Evolutionary conservation across 208 protist genomes (phyloP).

Genomic region (Leishmania mexicana): DNA sequence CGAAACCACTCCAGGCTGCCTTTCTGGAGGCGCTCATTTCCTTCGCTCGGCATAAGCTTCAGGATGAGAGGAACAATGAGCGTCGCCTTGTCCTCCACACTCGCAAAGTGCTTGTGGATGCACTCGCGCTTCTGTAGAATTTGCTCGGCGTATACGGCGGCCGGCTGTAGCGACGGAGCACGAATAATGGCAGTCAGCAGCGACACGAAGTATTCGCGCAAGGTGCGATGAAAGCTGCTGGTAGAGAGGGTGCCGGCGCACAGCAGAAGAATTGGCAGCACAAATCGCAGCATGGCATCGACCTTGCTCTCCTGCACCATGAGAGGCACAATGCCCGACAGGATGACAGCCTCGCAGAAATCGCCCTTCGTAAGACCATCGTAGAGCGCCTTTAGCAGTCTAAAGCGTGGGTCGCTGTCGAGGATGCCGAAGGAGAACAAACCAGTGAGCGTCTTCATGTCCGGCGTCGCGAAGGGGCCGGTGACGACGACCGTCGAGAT

Average conservation of each 20-base stretch:
- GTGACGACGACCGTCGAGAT: constrained; percentile 33
- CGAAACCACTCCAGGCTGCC: constrained; percentile 32
- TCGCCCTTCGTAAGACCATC: constrained; percentile 24
- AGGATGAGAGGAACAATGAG: constrained; percentile 47
- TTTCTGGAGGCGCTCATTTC: constrained; percentile 32
- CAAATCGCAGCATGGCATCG: constrained; percentile 49
- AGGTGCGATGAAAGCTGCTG: constrained; percentile 25
- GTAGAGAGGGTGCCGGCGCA: constrained; percentile 28
- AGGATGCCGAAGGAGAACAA: constrained; percentile 47
- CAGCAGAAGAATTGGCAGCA: constrained; percentile 55
- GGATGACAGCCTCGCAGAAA: constrained; percentile 45
- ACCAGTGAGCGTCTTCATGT: constrained; percentile 35
- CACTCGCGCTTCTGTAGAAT: constrained; percentile 45
- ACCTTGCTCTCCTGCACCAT: constrained; percentile 45
- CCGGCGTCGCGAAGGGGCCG: constrained; percentile 47
- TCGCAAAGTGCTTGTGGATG: constrained; percentile 37
- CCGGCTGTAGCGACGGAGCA: constrained; percentile 26
- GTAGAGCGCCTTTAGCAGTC: constrained; percentile 45
- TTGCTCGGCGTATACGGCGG: constrained; percentile 43
- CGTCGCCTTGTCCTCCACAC: constrained; percentile 30
- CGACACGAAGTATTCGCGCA: constrained; percentile 47
- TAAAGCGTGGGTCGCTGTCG: constrained; percentile 38
- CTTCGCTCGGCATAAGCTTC: constrained; percentile 36
- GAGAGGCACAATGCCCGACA: constrained; percentile 47
- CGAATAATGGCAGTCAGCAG: constrained; percentile 38